phyloP scores from a whole-genome alignment of 2,329 filamentous ascomycete species.

The Trichoderma lentiforme region DNA sequence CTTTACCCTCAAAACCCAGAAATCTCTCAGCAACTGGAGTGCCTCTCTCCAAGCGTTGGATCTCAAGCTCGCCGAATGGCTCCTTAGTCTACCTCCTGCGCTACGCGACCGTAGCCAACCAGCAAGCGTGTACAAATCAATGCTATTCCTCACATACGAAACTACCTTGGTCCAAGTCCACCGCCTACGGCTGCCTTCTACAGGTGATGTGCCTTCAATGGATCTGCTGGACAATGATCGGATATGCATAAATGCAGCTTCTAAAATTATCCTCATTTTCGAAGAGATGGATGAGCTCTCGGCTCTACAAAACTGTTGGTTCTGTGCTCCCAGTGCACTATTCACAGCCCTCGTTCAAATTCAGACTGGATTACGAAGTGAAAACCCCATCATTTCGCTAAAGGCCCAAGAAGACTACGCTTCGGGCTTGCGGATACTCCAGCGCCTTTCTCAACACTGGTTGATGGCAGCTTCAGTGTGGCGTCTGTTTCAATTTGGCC shows the following conservation, averaged over 20 bases:
- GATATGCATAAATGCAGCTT: neutral
- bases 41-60: neutral
- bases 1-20: neutral
- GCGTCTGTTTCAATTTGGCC: neutral
- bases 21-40: neutral
- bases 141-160: neutral
- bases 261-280: neutral
- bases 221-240: neutral
- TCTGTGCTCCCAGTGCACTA: neutral
- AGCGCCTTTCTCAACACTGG: neutral
- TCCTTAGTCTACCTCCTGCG: neutral
- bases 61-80: neutral
- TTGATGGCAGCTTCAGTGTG: neutral
- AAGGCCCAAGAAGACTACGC: neutral
- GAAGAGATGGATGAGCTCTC: neutral
- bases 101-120: neutral
- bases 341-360: neutral
- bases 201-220: neutral
- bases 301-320: neutral
- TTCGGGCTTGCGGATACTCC: neutral
- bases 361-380: neutral
- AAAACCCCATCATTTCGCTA: neutral
- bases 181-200: neutral
- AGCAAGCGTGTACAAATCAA: neutral
- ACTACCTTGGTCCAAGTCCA: neutral